Evolutionary conservation across 768 basidiomycete genomes (phyloP), one percentile per base, ranked within the genome.

Genomic region (Auricularia auricula-judae): DNA sequence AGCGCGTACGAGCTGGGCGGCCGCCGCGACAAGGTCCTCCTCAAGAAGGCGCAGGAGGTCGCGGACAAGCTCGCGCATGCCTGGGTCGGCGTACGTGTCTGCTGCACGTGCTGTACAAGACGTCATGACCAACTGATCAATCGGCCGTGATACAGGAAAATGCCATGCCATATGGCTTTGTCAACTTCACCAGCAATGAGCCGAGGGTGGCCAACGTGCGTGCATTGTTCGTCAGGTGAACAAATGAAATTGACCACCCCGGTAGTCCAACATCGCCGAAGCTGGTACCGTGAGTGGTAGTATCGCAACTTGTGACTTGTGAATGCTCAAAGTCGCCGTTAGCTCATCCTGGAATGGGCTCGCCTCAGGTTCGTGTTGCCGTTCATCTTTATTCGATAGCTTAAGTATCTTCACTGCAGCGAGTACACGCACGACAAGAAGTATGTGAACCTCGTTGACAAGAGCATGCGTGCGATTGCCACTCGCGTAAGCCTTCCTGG

Each of bases 31-130:
- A 78, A 79, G 0, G 71, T 75, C 2, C 76, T 91, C 3, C 72
- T 91, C 2, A 69, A 80, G 43, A 86, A 89, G 69, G 86, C 88
- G 0, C 78, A 83, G 71, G 71, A 86, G 68, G 76, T 88, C 33
- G 83, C 82, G 1, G 82, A 87, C 71, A 86, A 86, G 68, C 69
- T 91, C 74, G 77, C 81, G 0, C 80, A 80, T 68, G 86, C 81
- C 3, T 91, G 84, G 81, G 76, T 79, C 44, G 80, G 78, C 39
- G 86, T 42, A 14, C 39, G 39, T 42, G 39, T 14, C 39, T 86
- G 66, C 39, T 42, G 39, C 39, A 14, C 39, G 39, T 42, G 39
- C 12, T 7, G 39, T 42, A 42, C 39, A 14, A 29, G 39, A 42
- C 39, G 39, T 42, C 39, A 42, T 42, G 39, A 7, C 8, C 39